Evolutionary conservation across 2,329 filamentous ascomycete species (phyloP), one percentile per base, ranked within the genome.

Genomic region (Zopfia rhizophila): DNA sequence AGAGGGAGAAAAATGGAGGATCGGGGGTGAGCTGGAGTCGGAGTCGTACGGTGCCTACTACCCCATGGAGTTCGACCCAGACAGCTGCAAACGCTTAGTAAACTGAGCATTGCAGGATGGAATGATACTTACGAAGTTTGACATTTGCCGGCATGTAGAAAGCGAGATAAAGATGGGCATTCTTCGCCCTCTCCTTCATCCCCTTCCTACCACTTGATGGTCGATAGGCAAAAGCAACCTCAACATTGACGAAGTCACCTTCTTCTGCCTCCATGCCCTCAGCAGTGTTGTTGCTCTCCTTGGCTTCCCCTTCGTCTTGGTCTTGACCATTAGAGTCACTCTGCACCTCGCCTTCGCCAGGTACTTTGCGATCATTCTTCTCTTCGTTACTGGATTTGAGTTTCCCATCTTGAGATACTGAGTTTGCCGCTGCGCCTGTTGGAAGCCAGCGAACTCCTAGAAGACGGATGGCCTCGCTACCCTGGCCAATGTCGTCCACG

Each of bases 231-330:
- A 91, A 87, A 0, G 86, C 87, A 12, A 91, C 75, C 63, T 92
- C 89, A 39, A 91, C 72, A 60, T 91, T 91, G 66, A 91, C 80
- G 59, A 91, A 91, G 53, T 90, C 87, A 8, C 88, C 88, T 63
- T 90, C 86, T 66, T 90, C 88, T 2, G 86, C 87, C 58, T 89
- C 84, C 85, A 90, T 87, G 1, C 85, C 86, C 56, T 85, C 79
- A 7, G 72, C 73, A 24, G 78, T 63, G 25, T 72, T 69, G 27
- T 63, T 53, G 13, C 66, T 53, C 28, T 68, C 51, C 45, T 68
- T 53, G 33, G 60, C 52, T 7, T 60, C 50, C 11, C 38, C 50
- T 7, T 73, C 60, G 2, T 64, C 53, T 5, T 74, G 56, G 2
- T 65, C 59, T 7, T 72, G 59, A 1, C 75, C 60, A 2, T 69